Percentiles rank a stretch among this genome's conserved stretches.
These are phyloP conservation scores for Hypoxylon cercidicola DNA, from an alignment of 495 filamentous ascomycete genomes.

Conservation along the genomic window DNA sequence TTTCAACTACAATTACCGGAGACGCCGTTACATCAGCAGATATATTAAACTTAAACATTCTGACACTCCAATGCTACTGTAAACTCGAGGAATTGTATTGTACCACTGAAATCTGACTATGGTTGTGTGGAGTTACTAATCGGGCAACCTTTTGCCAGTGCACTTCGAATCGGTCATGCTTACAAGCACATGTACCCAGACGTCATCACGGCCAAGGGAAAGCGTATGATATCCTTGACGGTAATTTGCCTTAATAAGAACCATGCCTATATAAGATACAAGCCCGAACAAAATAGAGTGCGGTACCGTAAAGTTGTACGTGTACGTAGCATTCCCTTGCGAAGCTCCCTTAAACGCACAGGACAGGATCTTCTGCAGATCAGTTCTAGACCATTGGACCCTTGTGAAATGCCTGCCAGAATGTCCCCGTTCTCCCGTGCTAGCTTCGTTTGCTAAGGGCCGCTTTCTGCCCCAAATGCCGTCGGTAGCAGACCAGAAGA, in stretches of 20 bases:
- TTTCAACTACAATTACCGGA: no score
- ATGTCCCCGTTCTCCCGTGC: slow-evolving; percentile 21
- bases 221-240: slow-evolving; percentile 18
- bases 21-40: no score
- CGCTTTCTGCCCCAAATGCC: slow-evolving; percentile 12
- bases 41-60: no score
- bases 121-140: slow-evolving; percentile 3
- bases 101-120: neutral
- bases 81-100: no score
- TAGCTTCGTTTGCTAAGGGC: slow-evolving; percentile 18
- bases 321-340: slow-evolving; percentile 1
- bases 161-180: slow-evolving; percentile 1
- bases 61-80: no score
- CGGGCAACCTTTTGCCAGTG: slow-evolving; percentile 11
- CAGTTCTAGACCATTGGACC: slow-evolving; percentile 35
- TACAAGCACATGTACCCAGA: slow-evolving; percentile 10
- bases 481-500: slow-evolving; percentile 17
- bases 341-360: slow-evolving; percentile 28
- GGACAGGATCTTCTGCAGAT: slow-evolving; percentile 40
- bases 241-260: slow-evolving; percentile 33
- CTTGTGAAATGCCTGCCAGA: slow-evolving; percentile 31
- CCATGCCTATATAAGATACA: slow-evolving; percentile 23
- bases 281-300: slow-evolving; percentile 20
- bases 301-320: slow-evolving; percentile 4
- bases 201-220: slow-evolving; percentile 29